Percentiles rank a stretch among this genome's conserved stretches.
These are phyloP conservation scores for Lactifluus piperatus DNA, from an alignment of 768 basidiomycete genomes.

Conservation along the genomic window DNA sequence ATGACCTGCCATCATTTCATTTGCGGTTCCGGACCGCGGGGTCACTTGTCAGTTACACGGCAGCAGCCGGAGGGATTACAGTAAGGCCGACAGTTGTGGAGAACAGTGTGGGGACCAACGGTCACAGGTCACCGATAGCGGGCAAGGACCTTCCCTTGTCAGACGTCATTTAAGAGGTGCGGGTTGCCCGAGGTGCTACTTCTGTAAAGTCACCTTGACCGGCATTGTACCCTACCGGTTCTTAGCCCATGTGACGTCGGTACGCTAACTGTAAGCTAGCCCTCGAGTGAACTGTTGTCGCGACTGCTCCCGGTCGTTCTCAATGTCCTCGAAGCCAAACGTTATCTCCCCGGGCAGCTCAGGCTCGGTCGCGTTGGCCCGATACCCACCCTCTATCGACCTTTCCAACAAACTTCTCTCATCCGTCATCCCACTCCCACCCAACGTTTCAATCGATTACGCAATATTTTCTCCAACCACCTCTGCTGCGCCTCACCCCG, in stretches of 20 bases:
- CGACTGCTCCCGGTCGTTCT: background rate
- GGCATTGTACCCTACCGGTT: background rate
- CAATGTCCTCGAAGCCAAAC: constrained; percentile 25
- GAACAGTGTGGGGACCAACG: background rate
- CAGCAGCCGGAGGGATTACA: background rate
- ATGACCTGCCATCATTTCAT: too few relatives aligned
- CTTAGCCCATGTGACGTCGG: constrained; percentile 6
- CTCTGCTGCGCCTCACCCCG: constrained; percentile 26
- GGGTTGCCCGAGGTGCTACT: background rate
- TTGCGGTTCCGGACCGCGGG: constrained; percentile 5
- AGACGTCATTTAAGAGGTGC: too few relatives aligned
- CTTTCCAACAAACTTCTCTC: constrained; percentile 36
- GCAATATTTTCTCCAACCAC: constrained; percentile 34
- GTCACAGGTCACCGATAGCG: background rate
- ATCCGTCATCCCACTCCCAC: constrained; percentile 39
- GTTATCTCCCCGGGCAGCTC: constrained; percentile 25
- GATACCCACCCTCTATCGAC: constrained; percentile 28
- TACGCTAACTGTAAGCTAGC: background rate
- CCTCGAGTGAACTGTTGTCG: background rate
- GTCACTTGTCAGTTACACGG: background rate
- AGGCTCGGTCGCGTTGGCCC: constrained; percentile 26
- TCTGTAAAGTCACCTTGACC: background rate
- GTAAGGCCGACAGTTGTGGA: background rate
- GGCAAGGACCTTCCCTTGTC: background rate
- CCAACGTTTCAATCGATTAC: constrained; percentile 36